These are phyloP conservation scores for Moesziomyces antarcticus DNA, from an alignment of 1,284 basidiomycete species.

Conservation along the genomic window DNA sequence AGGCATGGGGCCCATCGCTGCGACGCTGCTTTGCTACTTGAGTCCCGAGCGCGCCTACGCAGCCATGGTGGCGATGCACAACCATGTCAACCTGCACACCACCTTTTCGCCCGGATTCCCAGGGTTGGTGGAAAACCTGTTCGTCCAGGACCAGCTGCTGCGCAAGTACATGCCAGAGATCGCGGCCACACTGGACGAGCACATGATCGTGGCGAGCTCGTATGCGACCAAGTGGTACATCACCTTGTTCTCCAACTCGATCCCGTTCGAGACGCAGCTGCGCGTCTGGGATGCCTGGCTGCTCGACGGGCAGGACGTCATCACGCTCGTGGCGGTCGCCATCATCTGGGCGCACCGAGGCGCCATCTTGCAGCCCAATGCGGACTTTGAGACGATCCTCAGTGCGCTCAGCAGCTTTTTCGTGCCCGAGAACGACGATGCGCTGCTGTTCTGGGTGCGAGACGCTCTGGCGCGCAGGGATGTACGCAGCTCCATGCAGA, in stretches of 20 bases:
- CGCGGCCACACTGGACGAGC: conserved; percentile 77
- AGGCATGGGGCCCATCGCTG: conserved; percentile 98
- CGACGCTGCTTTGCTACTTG: conserved; percentile 92
- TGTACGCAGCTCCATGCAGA: conserved; percentile 13
- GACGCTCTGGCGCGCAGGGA: conserved; percentile 35
- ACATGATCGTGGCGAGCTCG: conserved; percentile 89
- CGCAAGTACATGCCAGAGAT: conserved; percentile 87
- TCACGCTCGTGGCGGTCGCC: conserved; percentile 83
- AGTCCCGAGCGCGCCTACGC: conserved; percentile 77
- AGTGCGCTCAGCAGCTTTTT: conserved; percentile 55
- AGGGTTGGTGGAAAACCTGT: conserved; percentile 91
- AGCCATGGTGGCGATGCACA: conserved; percentile 77
- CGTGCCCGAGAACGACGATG: conserved; percentile 61
- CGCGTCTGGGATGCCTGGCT: conserved; percentile 94
- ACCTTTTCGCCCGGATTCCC: conserved; percentile 96
- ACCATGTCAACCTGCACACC: conserved; percentile 84
- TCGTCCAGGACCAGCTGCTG: conserved; percentile 88
- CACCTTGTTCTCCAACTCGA: conserved; percentile 86
- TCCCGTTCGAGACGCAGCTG: conserved; percentile 95
- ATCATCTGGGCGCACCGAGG: conserved; percentile 84
- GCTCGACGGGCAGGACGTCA: conserved; percentile 87
- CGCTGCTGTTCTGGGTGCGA: conserved; percentile 57
- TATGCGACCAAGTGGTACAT: conserved; percentile 99
- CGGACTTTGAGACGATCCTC: conserved; percentile 53
- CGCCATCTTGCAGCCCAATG: conserved; percentile 16